phyloP scores from a whole-genome alignment of 2,329 filamentous ascomycete genomes.

The Aspergillus tamarii region DNA sequence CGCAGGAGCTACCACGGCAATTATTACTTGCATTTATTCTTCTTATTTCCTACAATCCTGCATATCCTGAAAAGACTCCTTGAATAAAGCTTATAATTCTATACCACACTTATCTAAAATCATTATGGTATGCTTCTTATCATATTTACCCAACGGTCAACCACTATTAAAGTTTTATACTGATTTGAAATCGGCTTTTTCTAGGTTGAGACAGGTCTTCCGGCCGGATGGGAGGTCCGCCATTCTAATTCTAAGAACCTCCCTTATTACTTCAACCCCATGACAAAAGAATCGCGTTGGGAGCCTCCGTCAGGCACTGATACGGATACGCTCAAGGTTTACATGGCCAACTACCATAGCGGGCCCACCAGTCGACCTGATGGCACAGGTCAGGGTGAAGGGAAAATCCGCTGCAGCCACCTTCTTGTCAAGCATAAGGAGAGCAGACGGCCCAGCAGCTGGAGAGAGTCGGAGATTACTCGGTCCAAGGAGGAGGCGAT shows the following conservation, averaged over 20 bases:
- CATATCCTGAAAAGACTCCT: neutral
- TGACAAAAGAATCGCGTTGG: constrained; percentile 88
- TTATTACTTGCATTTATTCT: constrained; percentile 1
- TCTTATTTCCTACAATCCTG: neutral
- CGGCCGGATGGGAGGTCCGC: constrained; percentile 89
- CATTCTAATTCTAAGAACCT: constrained; percentile 98
- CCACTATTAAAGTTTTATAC: constrained; percentile 8
- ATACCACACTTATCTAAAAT: neutral
- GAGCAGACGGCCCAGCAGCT: constrained; percentile 87
- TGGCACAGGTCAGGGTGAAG: constrained; percentile 55
- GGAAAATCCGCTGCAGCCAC: constrained; percentile 92
- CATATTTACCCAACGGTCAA: neutral
- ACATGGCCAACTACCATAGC: constrained; percentile 89
- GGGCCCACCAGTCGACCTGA: constrained; percentile 42
- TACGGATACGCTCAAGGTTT: constrained; percentile 87
- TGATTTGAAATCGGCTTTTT: constrained; percentile 11
- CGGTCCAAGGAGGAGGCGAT: constrained; percentile 85
- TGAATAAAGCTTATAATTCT: neutral
- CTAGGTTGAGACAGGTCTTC: constrained; percentile 77
- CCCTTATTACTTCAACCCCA: constrained; percentile 95
- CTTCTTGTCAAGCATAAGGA: constrained; percentile 91
- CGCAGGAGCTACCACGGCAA: constrained; percentile 11
- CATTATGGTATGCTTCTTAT: constrained; percentile 17
- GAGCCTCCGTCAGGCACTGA: constrained; percentile 88
- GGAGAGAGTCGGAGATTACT: constrained; percentile 88